Base-by-base conservation (phyloP, 257 asterid species). In the Scutellaria barbata region DNA sequence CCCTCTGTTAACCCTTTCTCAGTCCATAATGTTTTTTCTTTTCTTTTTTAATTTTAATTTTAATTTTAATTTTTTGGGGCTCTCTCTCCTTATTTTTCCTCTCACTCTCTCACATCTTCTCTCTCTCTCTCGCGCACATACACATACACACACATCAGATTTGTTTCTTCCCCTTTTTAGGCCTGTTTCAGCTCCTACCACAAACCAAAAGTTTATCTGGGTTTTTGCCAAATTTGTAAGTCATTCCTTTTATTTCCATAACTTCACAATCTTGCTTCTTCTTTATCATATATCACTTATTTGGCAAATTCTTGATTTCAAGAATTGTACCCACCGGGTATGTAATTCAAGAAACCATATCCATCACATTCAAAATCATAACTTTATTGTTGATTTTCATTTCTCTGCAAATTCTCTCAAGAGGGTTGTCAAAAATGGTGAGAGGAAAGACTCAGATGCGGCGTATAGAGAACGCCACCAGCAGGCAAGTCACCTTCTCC, bases 371-470 rank as follows among this genome's bases (percentile, higher is more conserved):
- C 56, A 62, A 55, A 40, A 50, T 63, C 54, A 60, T 8, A 18
- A 5, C 66, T 18, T 42, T 62, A 30, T 30, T 2, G 35, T 30
- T 30, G 35, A 30, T 30, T 30, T 30, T 30, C 35, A 30, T 30
- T 30, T 30, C 35, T 30, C 5, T 30, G 35, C 35, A 30, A 30
- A 30, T 25, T 25, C 2, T 25, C 3, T 25, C 30, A 25, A 25
- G 3, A 30, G 35, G 35, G 5, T 61, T 66, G 72, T 50, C 13
- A 74, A 62, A 48, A 37, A 92, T 92, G 98, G 98, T 88, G 81
- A 71, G 98, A 72, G 98, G 98, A n/a, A 92, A 92, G 71, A 92
- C 98, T 33, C 88, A 90, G 89, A 85, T 92, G 96, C 76, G 90
- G 93, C 96, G 92, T 64, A 92, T 92, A 61, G 98, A 92, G 68